Conservation (phyloP, 2,329 filamentous ascomycete species). For the Bipolaris sorokiniana region DNA sequence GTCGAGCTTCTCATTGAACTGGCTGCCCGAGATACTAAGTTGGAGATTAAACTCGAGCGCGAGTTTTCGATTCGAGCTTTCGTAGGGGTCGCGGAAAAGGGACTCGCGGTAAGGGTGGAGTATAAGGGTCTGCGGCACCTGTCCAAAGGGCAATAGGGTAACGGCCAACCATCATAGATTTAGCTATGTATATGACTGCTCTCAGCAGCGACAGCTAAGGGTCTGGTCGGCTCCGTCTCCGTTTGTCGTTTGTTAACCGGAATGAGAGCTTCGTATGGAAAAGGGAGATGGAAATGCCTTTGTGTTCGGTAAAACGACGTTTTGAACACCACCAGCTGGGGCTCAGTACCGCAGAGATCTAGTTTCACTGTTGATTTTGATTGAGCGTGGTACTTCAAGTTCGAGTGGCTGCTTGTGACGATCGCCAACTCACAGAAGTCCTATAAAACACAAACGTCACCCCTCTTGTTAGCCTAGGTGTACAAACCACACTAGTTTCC, state of each 20-base stretch:
- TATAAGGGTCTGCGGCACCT: background rate
- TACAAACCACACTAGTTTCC: conserved; percentile 8
- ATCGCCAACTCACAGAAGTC: background rate
- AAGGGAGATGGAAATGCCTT: background rate
- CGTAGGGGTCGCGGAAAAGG: conserved; percentile 30
- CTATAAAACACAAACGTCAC: background rate
- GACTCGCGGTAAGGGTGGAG: conserved; percentile 35
- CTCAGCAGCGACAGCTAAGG: background rate
- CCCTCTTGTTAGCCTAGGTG: conserved; percentile 11
- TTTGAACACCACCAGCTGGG: too few species aligned
- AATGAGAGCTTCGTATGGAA: too few species aligned
- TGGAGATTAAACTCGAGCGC: conserved; percentile 52
- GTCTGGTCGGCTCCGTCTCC: too few species aligned
- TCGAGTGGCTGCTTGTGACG: background rate
- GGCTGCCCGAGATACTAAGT: conserved; percentile 50
- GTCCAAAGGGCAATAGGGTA: conserved; percentile 16
- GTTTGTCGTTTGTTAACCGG: too few species aligned
- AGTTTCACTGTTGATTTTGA: background rate
- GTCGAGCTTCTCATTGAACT: conserved; percentile 66
- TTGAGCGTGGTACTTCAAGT: background rate
- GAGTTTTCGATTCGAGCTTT: conserved; percentile 46
- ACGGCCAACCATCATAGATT: background rate
- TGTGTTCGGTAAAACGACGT: background rate
- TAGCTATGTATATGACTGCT: background rate
- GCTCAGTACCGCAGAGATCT: background rate